These are phyloP conservation scores for Wickerhamomyces mucosus DNA, from an alignment of 805 yeast species.

Conservation along the genomic window DNA sequence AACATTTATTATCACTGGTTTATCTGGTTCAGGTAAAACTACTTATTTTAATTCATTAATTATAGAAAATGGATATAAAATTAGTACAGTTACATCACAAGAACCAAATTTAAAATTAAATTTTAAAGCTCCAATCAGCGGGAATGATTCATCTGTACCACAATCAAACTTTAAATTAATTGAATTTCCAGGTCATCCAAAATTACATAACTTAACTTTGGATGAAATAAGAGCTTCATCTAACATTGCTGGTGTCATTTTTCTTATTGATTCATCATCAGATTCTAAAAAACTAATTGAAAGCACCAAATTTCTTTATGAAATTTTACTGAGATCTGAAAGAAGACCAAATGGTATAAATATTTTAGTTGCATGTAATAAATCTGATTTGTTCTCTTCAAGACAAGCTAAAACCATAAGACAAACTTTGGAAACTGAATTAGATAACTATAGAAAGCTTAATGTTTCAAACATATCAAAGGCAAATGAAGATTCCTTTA, in stretches of 20 bases:
- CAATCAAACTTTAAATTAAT: constrained; percentile 40
- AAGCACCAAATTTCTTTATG: constrained; percentile 50
- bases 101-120: constrained; percentile 32
- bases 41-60: constrained; percentile 33
- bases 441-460: constrained; percentile 43
- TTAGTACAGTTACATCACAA: constrained; percentile 41
- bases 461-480: constrained; percentile 29
- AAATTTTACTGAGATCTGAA: constrained; percentile 56
- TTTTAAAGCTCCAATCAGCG: constrained; percentile 31
- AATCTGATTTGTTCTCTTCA: constrained; percentile 76
- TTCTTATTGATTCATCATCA: constrained; percentile 67
- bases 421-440: constrained; percentile 51
- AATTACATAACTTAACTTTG: constrained; percentile 48
- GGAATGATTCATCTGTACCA: constrained; percentile 12
- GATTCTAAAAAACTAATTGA: constrained; percentile 37
- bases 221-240: constrained; percentile 35
- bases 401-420: constrained; percentile 58
- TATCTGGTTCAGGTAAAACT: constrained; percentile 60
- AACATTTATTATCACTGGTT: constrained; percentile 56
- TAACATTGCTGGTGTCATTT: constrained; percentile 58
- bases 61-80: constrained; percentile 11
- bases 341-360: constrained; percentile 60
- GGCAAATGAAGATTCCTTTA: constrained; percentile 21
- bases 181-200: constrained; percentile 87
- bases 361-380: constrained; percentile 72